These are phyloP conservation scores for Zelopaecilomyces penicillatus DNA, from an alignment of 2,329 filamentous ascomycete genomes.

Conservation along the genomic window DNA sequence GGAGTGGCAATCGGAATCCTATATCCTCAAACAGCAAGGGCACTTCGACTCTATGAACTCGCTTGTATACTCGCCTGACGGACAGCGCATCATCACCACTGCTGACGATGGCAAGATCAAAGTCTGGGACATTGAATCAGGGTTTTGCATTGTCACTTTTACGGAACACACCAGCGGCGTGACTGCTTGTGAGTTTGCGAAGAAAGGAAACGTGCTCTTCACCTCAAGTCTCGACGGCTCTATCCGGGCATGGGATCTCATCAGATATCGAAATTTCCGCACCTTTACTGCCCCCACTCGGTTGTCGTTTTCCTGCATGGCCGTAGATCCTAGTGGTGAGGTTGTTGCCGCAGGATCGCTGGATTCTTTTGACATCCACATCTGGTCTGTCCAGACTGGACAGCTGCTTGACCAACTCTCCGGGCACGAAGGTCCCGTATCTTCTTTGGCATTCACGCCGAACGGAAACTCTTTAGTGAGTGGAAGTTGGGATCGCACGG, in stretches of 20 bases:
- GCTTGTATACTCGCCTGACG: slow-evolving; percentile 86
- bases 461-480: slow-evolving; percentile 78
- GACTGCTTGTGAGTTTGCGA: slow-evolving; percentile 89
- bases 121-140: slow-evolving; percentile 93
- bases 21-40: slow-evolving; percentile 95
- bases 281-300: slow-evolving; percentile 92
- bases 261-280: slow-evolving; percentile 92
- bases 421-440: slow-evolving; percentile 91
- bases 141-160: slow-evolving; percentile 97
- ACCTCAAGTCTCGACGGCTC: slow-evolving; percentile 93
- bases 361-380: slow-evolving; percentile 94
- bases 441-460: slow-evolving; percentile 77
- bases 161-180: slow-evolving; percentile 94
- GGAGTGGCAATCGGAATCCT: slow-evolving; percentile 99
- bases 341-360: slow-evolving; percentile 91
- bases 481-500: slow-evolving; percentile 94
- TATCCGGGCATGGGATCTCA: slow-evolving; percentile 89
- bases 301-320: slow-evolving; percentile 85
- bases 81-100: slow-evolving; percentile 84
- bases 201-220: slow-evolving; percentile 90
- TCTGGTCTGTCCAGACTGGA: slow-evolving; percentile 97
- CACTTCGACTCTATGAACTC: slow-evolving; percentile 96
- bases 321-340: slow-evolving; percentile 95
- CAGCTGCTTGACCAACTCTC: slow-evolving; percentile 85
- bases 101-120: slow-evolving; percentile 98